Conservation (phyloP, 1,284 basidiomycete species). For the Thecaphora frezii region DNA sequence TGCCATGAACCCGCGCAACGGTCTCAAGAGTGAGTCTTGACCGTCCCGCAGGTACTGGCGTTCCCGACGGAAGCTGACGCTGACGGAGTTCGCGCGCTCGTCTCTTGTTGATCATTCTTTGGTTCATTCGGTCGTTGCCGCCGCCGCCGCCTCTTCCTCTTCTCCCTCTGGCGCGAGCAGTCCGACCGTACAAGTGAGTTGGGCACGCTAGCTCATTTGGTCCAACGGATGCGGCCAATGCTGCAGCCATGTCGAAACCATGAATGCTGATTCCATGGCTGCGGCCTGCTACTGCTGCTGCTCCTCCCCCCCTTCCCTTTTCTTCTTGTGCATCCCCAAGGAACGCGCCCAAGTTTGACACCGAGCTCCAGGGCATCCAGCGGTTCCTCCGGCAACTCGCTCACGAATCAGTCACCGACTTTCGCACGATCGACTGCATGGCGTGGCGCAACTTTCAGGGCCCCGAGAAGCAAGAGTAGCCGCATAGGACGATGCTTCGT, state of each 20-base stretch:
- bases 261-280: not conserved
- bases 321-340: constrained; percentile 22
- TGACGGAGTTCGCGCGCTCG: no score
- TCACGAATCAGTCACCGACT: constrained; percentile 25
- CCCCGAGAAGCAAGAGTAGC: constrained; percentile 6
- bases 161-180: not conserved
- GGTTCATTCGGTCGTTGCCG: no score
- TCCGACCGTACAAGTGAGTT: not conserved
- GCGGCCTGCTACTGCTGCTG: no score
- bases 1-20: constrained; percentile 80
- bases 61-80: no score
- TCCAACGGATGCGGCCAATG: no score
- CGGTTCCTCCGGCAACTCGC: constrained; percentile 41
- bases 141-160: no score
- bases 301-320: no score
- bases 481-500: no score
- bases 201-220: no score
- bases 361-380: constrained; percentile 31
- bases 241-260: not conserved
- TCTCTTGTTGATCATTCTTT: no score
- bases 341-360: constrained; percentile 42
- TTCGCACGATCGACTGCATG: constrained; percentile 24
- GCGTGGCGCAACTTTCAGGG: constrained; percentile 36
- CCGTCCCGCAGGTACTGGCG: no score
- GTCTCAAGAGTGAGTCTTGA: constrained; percentile 77